phyloP scores from a whole-genome alignment of 352 stramenopile genomes.

The Pythium biforme region DNA sequence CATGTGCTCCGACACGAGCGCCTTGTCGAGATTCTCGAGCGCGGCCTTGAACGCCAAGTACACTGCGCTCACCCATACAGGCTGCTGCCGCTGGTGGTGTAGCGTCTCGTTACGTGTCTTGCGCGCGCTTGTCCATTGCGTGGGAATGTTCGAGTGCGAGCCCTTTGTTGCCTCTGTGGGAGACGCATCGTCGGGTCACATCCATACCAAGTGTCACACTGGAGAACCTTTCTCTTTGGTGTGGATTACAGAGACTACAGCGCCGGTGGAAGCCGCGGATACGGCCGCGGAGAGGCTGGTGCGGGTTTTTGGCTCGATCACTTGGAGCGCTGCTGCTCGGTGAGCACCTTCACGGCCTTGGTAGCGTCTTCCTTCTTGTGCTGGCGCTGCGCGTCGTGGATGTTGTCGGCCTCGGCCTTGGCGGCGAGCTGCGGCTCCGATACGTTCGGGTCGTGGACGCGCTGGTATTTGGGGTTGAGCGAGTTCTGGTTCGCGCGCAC shows the following conservation, averaged over 20 bases:
- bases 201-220: too few species aligned
- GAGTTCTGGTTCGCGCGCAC: conserved; percentile 8
- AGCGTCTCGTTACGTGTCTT: background rate
- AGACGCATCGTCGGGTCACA: too few species aligned
- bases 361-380: background rate
- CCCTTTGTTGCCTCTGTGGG: too few species aligned
- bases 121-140: background rate
- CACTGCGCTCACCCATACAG: conserved; percentile 6
- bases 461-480: conserved; percentile 1
- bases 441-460: conserved; percentile 6
- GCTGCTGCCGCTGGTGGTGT: background rate
- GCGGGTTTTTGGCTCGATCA: too few species aligned
- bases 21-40: conserved; percentile 23
- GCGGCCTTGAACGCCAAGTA: conserved; percentile 26
- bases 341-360: background rate
- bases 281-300: too few species aligned
- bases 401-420: conserved; percentile 11
- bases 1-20: conserved; percentile 11
- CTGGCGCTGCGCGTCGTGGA: background rate
- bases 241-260: too few species aligned
- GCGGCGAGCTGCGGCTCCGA: conserved; percentile 14
- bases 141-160: background rate
- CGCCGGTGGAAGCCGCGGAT: too few species aligned
- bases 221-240: too few species aligned
- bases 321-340: background rate